Conservation (phyloP, 345 rosid species). For the Melaleuca quinquenervia region DNA sequence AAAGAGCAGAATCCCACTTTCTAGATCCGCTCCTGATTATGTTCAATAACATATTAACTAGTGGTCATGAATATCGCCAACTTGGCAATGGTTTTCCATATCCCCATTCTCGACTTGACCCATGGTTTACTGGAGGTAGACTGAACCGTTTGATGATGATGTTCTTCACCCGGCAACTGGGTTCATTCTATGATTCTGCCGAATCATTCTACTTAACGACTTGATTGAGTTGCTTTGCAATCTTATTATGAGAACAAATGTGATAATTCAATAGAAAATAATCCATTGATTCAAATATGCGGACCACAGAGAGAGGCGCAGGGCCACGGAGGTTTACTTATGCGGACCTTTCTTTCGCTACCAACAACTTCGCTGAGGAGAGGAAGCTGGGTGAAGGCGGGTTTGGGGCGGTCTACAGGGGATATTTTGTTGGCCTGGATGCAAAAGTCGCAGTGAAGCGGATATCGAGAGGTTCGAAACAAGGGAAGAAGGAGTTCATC, state of each 20-base stretch:
- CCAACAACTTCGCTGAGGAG: constrained; percentile 32
- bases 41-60: too few relatives aligned
- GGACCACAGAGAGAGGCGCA: constrained; percentile 45
- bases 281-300: background rate
- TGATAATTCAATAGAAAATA: background rate
- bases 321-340: constrained; percentile 47
- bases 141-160: background rate
- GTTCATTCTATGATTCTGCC: background rate
- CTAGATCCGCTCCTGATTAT: background rate
- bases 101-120: background rate
- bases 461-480: constrained; percentile 31
- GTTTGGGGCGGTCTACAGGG: constrained; percentile 43
- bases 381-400: constrained; percentile 64
- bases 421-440: constrained; percentile 17
- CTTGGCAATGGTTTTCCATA: background rate
- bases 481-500: constrained; percentile 38
- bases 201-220: background rate
- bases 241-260: background rate
- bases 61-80: background rate
- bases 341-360: constrained; percentile 27
- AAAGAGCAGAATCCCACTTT: background rate
- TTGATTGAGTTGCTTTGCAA: background rate
- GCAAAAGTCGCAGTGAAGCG: constrained; percentile 34
- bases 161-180: background rate
- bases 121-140: background rate